Conservation (phyloP, 257 asterid species). For the Fraxinus americana region DNA sequence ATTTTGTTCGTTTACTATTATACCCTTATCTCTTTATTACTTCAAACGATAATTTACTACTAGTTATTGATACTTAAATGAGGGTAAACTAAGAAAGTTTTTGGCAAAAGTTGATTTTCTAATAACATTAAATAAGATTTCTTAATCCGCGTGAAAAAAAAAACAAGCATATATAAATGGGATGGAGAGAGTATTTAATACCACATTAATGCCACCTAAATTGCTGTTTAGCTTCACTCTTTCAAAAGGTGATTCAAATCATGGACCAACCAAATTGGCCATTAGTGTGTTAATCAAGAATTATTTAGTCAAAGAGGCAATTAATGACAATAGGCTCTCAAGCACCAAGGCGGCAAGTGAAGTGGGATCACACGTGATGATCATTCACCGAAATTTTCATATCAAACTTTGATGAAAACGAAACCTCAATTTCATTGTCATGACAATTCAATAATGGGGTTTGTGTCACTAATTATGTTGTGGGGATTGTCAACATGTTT, state of each 20-base stretch:
- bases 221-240: too few relatives aligned
- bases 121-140: too few relatives aligned
- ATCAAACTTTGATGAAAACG: conserved; percentile 9
- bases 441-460: conserved; percentile 11
- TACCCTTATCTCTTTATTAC: too few relatives aligned
- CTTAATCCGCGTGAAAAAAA: too few relatives aligned
- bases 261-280: neutral
- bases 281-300: conserved; percentile 1
- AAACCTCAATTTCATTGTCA: conserved; percentile 11
- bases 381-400: neutral
- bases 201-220: too few relatives aligned
- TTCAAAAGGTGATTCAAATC: neutral
- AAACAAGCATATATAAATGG: too few relatives aligned
- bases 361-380: conserved; percentile 40
- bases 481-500: conserved; percentile 26
- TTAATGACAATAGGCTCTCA: conserved; percentile 7
- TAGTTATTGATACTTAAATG: too few relatives aligned
- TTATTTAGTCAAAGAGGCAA: conserved; percentile 25
- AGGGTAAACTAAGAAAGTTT: too few relatives aligned
- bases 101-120: too few relatives aligned
- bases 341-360: conserved; percentile 38
- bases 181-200: too few relatives aligned
- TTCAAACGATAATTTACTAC: too few relatives aligned
- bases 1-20: too few relatives aligned
- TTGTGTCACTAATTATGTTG: conserved; percentile 21